These are phyloP conservation scores for Gossypium schwendimanii DNA, from an alignment of 441 rosid species.

Conservation along the genomic window DNA sequence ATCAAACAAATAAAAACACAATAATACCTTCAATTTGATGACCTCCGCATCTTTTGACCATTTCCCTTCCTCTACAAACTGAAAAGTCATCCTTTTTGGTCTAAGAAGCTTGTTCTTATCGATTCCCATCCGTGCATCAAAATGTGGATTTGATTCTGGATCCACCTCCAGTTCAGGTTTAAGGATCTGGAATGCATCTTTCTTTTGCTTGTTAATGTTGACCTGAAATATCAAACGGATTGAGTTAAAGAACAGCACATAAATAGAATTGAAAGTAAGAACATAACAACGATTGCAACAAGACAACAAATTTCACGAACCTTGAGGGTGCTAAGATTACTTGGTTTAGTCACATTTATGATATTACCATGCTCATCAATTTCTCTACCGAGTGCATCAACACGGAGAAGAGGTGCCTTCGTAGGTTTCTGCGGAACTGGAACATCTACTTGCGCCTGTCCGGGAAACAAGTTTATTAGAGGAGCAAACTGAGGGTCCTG, in stretches of 20 bases:
- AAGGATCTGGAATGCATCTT: slow-evolving; percentile 93
- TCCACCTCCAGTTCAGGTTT: slow-evolving; percentile 85
- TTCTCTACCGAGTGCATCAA: slow-evolving; percentile 90
- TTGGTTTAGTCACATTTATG: slow-evolving; percentile 73
- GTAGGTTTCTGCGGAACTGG: slow-evolving; percentile 66
- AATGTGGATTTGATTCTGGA: slow-evolving; percentile 73
- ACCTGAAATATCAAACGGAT: slow-evolving; percentile 44
- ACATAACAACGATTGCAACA: neutral
- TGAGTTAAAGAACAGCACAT: neutral
- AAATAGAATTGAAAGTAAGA: neutral
- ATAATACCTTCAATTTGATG: slow-evolving; percentile 56
- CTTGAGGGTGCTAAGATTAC: slow-evolving; percentile 90
- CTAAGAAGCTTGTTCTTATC: slow-evolving; percentile 70
- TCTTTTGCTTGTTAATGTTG: slow-evolving; percentile 91
- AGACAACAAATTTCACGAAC: slow-evolving; percentile 26
- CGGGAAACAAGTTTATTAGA: slow-evolving; percentile 62
- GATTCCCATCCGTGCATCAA: slow-evolving; percentile 77
- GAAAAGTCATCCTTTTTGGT: slow-evolving; percentile 75
- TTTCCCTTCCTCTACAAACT: slow-evolving; percentile 96
- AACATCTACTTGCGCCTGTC: slow-evolving; percentile 44
- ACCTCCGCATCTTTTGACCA: slow-evolving; percentile 89
- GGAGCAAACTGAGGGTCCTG: slow-evolving; percentile 75
- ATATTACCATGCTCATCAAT: slow-evolving; percentile 91
- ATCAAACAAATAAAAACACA: neutral
- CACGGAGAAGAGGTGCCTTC: slow-evolving; percentile 81